Evolutionary conservation across 352 stramenopile species (phyloP), one percentile per base, ranked within the genome.

Genomic region (Pythium plurisporium): DNA sequence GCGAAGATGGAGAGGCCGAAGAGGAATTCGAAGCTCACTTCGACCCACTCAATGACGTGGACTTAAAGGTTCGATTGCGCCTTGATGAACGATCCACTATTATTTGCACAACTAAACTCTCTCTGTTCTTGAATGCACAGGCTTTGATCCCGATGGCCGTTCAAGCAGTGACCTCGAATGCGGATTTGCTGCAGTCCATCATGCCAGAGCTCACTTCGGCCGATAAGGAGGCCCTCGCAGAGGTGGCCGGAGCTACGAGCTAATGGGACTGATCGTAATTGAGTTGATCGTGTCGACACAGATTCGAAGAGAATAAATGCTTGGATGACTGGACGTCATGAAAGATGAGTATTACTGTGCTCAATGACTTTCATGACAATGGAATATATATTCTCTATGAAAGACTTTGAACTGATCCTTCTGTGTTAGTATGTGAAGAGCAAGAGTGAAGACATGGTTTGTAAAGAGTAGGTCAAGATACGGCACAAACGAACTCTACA

Each of bases 1-100:
- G 65, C 5, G 65, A 73, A 4, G 71, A 75, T 12, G 78, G 81
- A 46, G 76, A 86, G 26, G 63, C 74, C 1, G 79, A 92, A 42
- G 77, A 92, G 57, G 82, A 87, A 43, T 87, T 92, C 54, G 82
- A 92, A 49, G 79, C 82, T 0, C 78, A 89, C 40, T 90, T 92
- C 50, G 82, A 92, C 45, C 78, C 82, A 17, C 62, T 92, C 20
- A 90, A 87, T 50, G 82, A 92, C 4, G 62, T 92, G 14, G 78
- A 90, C 26, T 64, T 92, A 19, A 92, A 89, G 76, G 79, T 91
- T 65, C 30, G 14, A 6, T 23, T 20, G 2, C 7, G 14, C 44
- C 25, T 34, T n/a, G n/a, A 23, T n/a, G n/a, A 22, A 34, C 5
- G 23, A 26, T 17, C n/a, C n/a, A n/a, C n/a, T n/a, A n/a, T n/a